Base-by-base conservation (phyloP, 179 eudicot species). In the Corrigiola litoralis region DNA sequence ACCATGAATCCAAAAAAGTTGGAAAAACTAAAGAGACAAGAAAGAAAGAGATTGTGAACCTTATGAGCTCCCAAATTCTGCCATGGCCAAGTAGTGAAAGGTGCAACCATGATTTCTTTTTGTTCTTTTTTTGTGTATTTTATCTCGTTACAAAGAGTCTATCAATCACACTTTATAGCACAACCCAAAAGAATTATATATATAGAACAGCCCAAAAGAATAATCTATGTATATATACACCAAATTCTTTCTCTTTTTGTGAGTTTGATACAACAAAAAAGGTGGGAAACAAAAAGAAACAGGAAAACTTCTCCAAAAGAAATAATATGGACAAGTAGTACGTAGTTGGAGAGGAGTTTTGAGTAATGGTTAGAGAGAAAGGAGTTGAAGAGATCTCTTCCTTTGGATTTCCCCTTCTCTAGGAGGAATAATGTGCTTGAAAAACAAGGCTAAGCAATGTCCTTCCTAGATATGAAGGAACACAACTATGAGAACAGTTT, bases 31-130 rank as follows among this genome's bases (percentile, higher is more conserved):
- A 6, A 34, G n/a, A 14, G 4, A 20, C 6, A 50, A 38, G n/a
- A 24, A 9, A 6, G 23, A 17, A 33, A 42, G 25, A 5, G 20
- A 4, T 44, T 49, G 17, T 6, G 52, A 76, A 71, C 98, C 98
- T 92, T 92, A 75, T 66, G 62, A 37, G 70, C 38, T 23, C 87
- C 92, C 69, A 92, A 63, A 56, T 81, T 76, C 65, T 82, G 80
- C 98, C 98, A 92, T 72, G 98, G 98, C 96, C 98, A 92, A 73
- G 75, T 44, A 47, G 79, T 79, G 38, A 84, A 64, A 23, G 80
- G 77, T 18, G 80, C 75, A 50, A 34, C 67, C 82, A 79, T 79
- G 34, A 36, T 58, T 47, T 45, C 13, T 14, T 12, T 18, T 16
- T 51, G 49, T 47, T 45, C 13, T 14, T 12, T 18, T 16, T 51